Percentiles rank a stretch among this genome's conserved stretches.
Evolutionary conservation across 148 eudicot species (phyloP).

Genomic region (Camellia sinensis): DNA sequence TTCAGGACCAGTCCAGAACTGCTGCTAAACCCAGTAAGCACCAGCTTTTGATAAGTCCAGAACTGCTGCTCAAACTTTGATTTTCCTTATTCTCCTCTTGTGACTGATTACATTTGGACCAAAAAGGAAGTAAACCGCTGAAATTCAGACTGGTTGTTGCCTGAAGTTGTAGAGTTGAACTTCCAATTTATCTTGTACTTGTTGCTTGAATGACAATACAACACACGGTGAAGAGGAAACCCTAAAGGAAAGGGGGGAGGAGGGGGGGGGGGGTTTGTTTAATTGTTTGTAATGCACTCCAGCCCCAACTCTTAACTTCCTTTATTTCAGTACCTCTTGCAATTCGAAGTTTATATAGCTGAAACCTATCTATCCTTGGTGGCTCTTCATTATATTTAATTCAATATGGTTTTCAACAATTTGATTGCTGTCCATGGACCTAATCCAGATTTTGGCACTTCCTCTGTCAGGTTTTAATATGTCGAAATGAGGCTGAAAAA

Average conservation of each 20-base stretch:
- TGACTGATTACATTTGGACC: no score
- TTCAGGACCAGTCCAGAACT: constrained; percentile 97
- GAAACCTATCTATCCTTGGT: not conserved
- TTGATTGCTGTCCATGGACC: constrained; percentile 1
- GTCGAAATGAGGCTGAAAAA: constrained; percentile 95
- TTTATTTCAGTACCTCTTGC: not conserved
- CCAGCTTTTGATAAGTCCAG: not conserved
- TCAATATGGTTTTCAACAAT: not conserved
- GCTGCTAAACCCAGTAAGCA: constrained; percentile 90
- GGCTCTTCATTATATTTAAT: not conserved
- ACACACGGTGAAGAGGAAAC: no score
- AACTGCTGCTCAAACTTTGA: no score
- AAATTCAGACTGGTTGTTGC: not conserved
- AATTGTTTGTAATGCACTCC: not conserved
- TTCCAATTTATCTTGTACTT: not conserved
- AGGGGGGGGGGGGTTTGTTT: not conserved
- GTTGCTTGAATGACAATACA: no score
- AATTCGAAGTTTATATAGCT: not conserved
- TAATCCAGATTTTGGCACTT: constrained; percentile 12
- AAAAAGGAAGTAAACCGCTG: no score
- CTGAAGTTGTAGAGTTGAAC: not conserved
- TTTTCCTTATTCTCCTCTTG: no score
- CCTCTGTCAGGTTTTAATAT: constrained; percentile 68
- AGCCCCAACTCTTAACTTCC: not conserved
- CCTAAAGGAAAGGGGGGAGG: not conserved